Conservation (phyloP, 1,139 yeast genomes). For the Pichia sp. region DNA sequence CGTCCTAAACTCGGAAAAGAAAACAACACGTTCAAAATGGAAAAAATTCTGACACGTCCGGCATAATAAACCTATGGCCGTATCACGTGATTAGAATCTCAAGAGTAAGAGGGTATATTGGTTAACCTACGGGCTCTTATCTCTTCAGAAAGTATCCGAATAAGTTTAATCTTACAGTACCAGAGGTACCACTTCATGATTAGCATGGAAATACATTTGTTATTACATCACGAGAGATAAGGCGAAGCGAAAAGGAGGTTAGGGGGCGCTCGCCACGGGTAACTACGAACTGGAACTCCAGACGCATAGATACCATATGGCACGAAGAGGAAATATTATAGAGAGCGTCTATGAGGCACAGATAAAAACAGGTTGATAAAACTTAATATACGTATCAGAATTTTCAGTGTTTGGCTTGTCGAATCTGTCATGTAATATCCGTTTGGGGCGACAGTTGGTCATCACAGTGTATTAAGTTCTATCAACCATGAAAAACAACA, state of each 20-base stretch:
- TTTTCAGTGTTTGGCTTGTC: conserved; percentile 48
- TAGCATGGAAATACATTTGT: conserved; percentile 34
- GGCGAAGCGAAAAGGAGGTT: neutral
- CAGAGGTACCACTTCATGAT: conserved; percentile 31
- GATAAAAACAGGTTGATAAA: conserved; percentile 29
- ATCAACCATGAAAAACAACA: neutral
- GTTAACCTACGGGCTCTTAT: neutral
- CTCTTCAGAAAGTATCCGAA: conserved; percentile 15
- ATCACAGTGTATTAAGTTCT: conserved; percentile 34
- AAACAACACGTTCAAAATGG: neutral
- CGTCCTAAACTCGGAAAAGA: neutral
- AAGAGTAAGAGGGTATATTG: neutral
- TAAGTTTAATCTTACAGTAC: conserved; percentile 9
- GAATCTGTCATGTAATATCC: conserved; percentile 52
- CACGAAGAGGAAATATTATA: neutral
- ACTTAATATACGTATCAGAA: conserved; percentile 44
- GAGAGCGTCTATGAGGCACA: neutral
- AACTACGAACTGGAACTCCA: conserved; percentile 1
- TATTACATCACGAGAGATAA: conserved; percentile 7
- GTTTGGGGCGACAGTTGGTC: conserved; percentile 64
- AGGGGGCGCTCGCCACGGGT: neutral
- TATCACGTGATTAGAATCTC: neutral
- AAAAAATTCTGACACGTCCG: neutral
- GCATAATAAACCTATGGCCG: neutral
- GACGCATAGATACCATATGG: neutral